Base-by-base conservation (phyloP, 2,329 filamentous ascomycete genomes). In the Purpureocillium lavendulum region DNA sequence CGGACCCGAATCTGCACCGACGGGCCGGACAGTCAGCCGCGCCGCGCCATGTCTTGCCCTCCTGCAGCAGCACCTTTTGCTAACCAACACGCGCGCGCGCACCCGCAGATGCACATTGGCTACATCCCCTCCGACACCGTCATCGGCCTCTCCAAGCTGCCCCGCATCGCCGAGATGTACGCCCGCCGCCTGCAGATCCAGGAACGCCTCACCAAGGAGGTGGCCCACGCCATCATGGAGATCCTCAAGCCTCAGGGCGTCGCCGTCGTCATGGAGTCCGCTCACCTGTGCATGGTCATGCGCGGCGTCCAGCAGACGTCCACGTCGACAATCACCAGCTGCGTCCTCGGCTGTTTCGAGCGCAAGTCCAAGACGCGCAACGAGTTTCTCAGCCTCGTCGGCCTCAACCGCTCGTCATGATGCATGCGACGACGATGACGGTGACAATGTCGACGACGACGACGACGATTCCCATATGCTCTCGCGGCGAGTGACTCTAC, bases 271-370 rank as follows among this genome's bases (percentile, higher is more conserved):
- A 95, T 98, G 83, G 92, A 98, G 58, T 94, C 87, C 12, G 89
- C 80, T 55, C 92, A 98, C 65, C 70, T 97, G 35, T 98, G 92
- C 70, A 98, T 97, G 90, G 88, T 95, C 13, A 97, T 96, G 89
- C 80, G 92, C 35, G 92, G 92, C n/a, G 90, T 98, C 9, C 79
- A 96, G 59, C 96, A 98, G 71, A 88, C 87, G 0, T 77, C 74
- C 31, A 82, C 85, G 37, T 84, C 77, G 14, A 97, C 92, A 7
- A 92, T 94, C 30, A 98, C 92, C 14, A 96, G 88, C 67, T 97
- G 90, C 60, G 94, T 98, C 65, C 76, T 97, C n/a, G 92, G 92
- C 30, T 89, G 88, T 54, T 94, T 98, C 72, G 82, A 95, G 57
- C 82, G 82, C 44, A 87, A 86, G 52, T 87, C 87, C 45, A 96